Evolutionary conservation across 345 rosid genomes (phyloP).

Genomic region (Eucalyptus paniculata): DNA sequence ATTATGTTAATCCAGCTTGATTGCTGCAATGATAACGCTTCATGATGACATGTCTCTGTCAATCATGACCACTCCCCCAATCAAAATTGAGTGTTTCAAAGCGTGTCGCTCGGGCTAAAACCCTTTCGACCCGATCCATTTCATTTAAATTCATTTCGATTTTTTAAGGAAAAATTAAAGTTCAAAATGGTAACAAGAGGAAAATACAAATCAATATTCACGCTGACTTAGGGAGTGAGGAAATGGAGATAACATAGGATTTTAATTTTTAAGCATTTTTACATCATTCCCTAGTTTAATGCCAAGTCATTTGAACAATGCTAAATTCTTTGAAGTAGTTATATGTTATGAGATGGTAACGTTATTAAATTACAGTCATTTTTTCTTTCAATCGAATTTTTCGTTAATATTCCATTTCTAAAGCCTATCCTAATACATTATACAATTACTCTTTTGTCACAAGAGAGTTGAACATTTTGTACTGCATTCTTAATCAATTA

Average conservation of each 20-base stretch:
- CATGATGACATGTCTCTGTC: background rate
- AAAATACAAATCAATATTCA: background rate
- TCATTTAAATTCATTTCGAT: background rate
- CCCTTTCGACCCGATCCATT: background rate
- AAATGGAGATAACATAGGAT: background rate
- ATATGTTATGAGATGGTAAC: background rate
- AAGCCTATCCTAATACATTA: background rate
- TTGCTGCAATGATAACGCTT: background rate
- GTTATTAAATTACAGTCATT: background rate
- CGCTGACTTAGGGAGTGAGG: background rate
- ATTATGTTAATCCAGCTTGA: background rate
- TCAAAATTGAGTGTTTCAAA: background rate
- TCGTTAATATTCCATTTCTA: background rate
- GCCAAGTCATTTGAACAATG: background rate
- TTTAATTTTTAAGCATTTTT: background rate
- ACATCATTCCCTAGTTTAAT: background rate
- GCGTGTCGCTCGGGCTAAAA: background rate
- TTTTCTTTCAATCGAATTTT: background rate
- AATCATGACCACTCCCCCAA: background rate
- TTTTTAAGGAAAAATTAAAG: background rate
- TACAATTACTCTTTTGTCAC: background rate
- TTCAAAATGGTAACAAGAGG: background rate
- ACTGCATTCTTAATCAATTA: background rate
- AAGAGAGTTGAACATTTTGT: background rate
- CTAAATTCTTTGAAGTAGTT: background rate